Percentiles rank a stretch among this genome's conserved stretches.
phyloP scores from a whole-genome alignment of 352 stramenopile species.

The Blastocystis sp. region DNA sequence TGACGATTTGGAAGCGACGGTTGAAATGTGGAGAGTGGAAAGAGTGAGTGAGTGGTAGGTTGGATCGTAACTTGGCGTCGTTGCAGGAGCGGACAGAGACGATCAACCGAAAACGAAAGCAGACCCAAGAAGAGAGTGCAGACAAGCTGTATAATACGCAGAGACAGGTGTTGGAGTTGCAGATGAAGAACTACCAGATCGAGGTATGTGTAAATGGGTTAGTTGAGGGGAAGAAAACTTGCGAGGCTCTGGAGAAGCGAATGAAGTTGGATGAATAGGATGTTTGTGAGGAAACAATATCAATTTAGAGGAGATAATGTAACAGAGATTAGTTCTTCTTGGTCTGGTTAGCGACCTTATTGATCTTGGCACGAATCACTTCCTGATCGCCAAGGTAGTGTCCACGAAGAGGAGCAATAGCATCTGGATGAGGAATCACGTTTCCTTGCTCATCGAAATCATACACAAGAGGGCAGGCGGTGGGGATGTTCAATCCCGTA shows the following conservation, averaged over 20 bases:
- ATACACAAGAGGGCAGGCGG: conserved; percentile 85
- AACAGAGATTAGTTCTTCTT: conserved; percentile 64
- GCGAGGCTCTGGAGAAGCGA: not conserved
- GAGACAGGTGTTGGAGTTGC: not conserved
- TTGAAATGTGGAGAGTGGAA: not conserved
- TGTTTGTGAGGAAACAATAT: conserved; percentile 5
- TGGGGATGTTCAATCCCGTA: conserved; percentile 89
- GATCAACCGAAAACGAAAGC: not conserved
- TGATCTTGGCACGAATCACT: conserved; percentile 85
- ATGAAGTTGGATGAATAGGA: not conserved
- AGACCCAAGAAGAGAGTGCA: not conserved
- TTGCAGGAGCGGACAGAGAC: not conserved
- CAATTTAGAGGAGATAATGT: conserved; percentile 9
- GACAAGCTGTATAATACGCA: not conserved
- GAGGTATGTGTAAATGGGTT: not conserved
- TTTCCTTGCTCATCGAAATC: conserved; percentile 93
- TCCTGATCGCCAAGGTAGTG: conserved; percentile 84
- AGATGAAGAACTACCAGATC: conserved; percentile 42
- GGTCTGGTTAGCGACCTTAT: conserved; percentile 78
- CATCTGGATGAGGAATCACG: conserved; percentile 78
- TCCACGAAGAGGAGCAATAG: conserved; percentile 74
- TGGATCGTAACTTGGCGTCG: not conserved
- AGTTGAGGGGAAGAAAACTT: not conserved
- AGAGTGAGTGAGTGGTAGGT: not conserved
- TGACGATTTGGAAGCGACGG: not conserved